phyloP scores from a whole-genome alignment of 306 rosid species.

The Ziziphus jujuba region DNA sequence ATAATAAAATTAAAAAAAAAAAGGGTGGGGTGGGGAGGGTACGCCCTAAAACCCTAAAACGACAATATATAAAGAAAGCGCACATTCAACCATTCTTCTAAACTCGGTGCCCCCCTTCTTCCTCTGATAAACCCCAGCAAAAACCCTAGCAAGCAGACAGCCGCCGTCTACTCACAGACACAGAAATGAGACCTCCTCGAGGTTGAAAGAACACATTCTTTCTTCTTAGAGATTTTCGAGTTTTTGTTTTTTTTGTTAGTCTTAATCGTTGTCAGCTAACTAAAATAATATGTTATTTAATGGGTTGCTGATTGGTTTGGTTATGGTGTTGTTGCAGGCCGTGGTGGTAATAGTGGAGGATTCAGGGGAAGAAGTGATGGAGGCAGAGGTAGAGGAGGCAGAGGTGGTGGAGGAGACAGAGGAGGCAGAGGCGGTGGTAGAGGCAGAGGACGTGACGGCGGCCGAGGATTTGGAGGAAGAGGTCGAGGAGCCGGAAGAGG shows the following conservation, averaged over 20 bases:
- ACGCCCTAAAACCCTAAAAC: no score
- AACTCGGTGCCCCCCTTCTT: background rate
- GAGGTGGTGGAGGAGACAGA: constrained; percentile 36
- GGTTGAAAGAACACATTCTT: background rate
- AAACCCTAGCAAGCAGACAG: background rate
- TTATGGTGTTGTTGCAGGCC: constrained; percentile 36
- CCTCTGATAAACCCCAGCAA: constrained; percentile 17
- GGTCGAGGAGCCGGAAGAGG: constrained; percentile 25
- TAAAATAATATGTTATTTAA: background rate
- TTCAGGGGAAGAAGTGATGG: constrained; percentile 33
- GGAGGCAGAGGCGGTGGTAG: constrained; percentile 36
- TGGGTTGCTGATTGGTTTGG: background rate
- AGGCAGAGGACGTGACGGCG: constrained; percentile 33
- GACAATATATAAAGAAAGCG: no score
- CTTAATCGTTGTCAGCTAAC: no score
- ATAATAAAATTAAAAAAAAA: no score
- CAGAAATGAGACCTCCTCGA: constrained; percentile 35
- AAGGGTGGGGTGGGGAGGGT: no score
- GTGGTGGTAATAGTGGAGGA: constrained; percentile 38
- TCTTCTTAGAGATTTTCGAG: no score
- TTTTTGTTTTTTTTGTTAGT: background rate
- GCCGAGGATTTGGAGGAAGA: constrained; percentile 30
- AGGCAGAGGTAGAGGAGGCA: constrained; percentile 38
- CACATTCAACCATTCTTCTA: no score
- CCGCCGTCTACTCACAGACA: background rate